phyloP scores from a whole-genome alignment of 345 rosid genomes.

The Nephelium lappaceum region DNA sequence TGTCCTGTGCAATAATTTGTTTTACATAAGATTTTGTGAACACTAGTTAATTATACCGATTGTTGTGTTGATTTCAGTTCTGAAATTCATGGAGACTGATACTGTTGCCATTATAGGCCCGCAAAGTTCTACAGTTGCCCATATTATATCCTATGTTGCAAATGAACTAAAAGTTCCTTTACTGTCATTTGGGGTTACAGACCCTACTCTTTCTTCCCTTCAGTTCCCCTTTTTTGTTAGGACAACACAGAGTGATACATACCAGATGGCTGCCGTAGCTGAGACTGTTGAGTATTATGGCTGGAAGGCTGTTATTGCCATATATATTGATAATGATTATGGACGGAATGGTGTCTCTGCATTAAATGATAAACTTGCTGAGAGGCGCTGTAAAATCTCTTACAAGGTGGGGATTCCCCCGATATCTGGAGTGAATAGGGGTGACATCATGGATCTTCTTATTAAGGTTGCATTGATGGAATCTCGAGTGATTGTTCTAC shows the following conservation, averaged over 20 bases:
- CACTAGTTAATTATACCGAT: neutral
- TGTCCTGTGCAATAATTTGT: slow-evolving; percentile 5
- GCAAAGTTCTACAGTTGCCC: slow-evolving; percentile 83
- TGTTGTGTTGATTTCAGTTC: slow-evolving; percentile 49
- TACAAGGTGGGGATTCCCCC: slow-evolving; percentile 72
- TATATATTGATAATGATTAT: slow-evolving; percentile 78
- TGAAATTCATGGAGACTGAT: slow-evolving; percentile 86
- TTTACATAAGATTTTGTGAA: neutral
- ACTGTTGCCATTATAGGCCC: slow-evolving; percentile 81
- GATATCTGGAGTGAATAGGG: slow-evolving; percentile 26
- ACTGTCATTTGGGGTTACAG: slow-evolving; percentile 88
- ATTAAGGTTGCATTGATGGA: slow-evolving; percentile 79
- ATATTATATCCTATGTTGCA: slow-evolving; percentile 66
- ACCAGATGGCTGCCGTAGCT: slow-evolving; percentile 87
- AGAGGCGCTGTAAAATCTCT: slow-evolving; percentile 66
- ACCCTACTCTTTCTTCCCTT: slow-evolving; percentile 78
- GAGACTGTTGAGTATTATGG: slow-evolving; percentile 64
- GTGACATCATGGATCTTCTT: slow-evolving; percentile 65
- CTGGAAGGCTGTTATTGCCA: slow-evolving; percentile 86
- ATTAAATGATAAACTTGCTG: slow-evolving; percentile 75
- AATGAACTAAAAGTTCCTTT: slow-evolving; percentile 80
- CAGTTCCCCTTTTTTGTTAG: slow-evolving; percentile 87
- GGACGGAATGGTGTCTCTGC: slow-evolving; percentile 85
- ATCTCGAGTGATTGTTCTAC: slow-evolving; percentile 77
- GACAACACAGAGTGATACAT: slow-evolving; percentile 72